phyloP scores from a whole-genome alignment of 495 filamentous ascomycete species.

The Chaetomium fimeti region DNA sequence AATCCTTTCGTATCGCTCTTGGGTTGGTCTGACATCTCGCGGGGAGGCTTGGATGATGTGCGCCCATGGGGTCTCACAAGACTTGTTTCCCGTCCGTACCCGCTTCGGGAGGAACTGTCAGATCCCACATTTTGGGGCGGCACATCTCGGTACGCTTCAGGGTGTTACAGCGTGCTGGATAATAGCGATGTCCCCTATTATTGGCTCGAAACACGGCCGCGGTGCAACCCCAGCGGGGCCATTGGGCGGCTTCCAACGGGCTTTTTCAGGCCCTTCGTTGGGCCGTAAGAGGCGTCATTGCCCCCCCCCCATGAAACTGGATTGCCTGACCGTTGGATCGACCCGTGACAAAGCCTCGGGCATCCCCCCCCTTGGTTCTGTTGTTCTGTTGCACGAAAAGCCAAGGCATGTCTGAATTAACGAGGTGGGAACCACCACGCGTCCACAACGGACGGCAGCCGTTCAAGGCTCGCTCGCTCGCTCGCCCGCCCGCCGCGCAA shows the following conservation, averaged over 20 bases:
- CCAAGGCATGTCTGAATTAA: constrained; percentile 4
- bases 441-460: neutral
- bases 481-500: neutral
- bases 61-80: constrained; percentile 23
- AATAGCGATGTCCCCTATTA: constrained; percentile 21
- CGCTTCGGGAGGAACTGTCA: constrained; percentile 28
- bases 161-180: constrained; percentile 18
- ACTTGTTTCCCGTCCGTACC: constrained; percentile 22
- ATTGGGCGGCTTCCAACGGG: constrained; percentile 25
- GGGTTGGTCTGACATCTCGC: neutral
- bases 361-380: neutral
- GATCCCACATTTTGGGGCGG: constrained; percentile 32
- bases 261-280: constrained; percentile 13
- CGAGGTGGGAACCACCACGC: no score
- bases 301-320: constrained; percentile 3
- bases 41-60: constrained; percentile 25
- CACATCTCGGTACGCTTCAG: constrained; percentile 16
- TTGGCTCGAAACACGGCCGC: constrained; percentile 18
- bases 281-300: constrained; percentile 18
- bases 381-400: constrained; percentile 1
- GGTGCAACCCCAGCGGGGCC: constrained; percentile 27
- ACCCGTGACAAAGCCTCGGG: constrained; percentile 7
- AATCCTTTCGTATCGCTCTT: constrained; percentile 11
- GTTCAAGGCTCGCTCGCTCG: no score
- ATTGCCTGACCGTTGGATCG: constrained; percentile 20